Evolutionary conservation across 1,139 yeast genomes (phyloP), one percentile per base, ranked within the genome.

Genomic region (Fermentozyma sake): DNA sequence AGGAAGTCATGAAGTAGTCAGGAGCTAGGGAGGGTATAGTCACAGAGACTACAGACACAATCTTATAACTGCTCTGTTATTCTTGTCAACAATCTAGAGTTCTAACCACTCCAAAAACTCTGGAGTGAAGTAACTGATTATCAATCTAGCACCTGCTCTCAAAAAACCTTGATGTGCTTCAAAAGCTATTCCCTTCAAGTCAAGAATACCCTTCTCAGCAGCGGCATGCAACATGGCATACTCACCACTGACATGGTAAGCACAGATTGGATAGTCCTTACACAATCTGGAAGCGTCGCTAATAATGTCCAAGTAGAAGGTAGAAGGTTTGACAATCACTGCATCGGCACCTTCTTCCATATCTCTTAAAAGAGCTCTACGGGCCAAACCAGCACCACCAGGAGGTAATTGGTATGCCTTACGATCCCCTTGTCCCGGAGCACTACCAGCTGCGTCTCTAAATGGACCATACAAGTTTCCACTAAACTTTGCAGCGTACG

Each of bases 161-260:
- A 91, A 68, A 47, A 84, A 79, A 2, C 98, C 97, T 41, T 84
- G 71, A 44, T 91, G 96, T 29, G 94, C 68, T 59, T 91, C 99
- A 49, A 83, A 84, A 0, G 96, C 98, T 58, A 91, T 82, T 6
- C 76, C 69, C 56, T 86, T 82, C 56, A 93, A 69, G 53, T 91
- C 97, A 35, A 81, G 85, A 32, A 89, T 73, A 14, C 95, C 95
- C 68, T 89, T 89, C 46, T 89, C 96, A 16, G 97, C 97, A 28
- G 96, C 98, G 7, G 98, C 98, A 52, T 89, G 95, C 40, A 91
- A 63, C 98, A 93, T 91, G 27, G 98, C 96, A 52, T 76, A 91
- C 58, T 91, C 99, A 26, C 99, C 99, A 55, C 93, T 79, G 17
- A 91, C 99, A 55, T 93, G 98, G 58, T 91, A 91, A 14, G 95